Conservation (phyloP, 805 yeast genomes). For the Barnettozyma vustinii region DNA sequence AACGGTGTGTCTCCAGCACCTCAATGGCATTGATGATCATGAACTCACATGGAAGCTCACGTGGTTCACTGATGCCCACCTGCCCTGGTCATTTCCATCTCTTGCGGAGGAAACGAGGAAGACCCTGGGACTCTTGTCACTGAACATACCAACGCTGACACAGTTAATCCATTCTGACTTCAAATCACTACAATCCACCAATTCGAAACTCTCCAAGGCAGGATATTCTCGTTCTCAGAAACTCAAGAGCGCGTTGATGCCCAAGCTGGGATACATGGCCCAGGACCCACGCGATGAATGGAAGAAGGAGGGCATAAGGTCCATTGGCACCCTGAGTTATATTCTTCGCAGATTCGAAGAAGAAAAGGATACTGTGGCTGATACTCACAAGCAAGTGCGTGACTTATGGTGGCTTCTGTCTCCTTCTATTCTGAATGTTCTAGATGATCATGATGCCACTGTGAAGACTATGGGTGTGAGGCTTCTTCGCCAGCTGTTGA, state of each 20-base stretch:
- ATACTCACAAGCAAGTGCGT: not conserved
- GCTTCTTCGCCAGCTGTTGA: constrained; percentile 14
- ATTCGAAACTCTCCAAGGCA: not conserved
- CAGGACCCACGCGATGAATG: not conserved
- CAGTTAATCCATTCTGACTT: not conserved
- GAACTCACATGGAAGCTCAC: not conserved
- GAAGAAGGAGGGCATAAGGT: not conserved
- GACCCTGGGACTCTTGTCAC: not conserved
- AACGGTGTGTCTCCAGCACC: not conserved
- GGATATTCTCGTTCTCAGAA: not conserved
- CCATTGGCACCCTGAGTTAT: not conserved
- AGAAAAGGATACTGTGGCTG: not conserved
- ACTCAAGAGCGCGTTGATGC: not conserved
- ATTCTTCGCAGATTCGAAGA: not conserved
- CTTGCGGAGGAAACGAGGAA: not conserved
- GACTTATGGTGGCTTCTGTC: constrained; percentile 22
- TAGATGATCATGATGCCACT: constrained; percentile 26
- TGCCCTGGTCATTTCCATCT: not conserved
- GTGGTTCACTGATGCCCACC: not conserved
- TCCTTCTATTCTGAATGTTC: constrained; percentile 22
- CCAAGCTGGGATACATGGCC: not conserved
- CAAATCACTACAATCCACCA: not conserved
- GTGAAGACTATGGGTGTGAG: constrained; percentile 22
- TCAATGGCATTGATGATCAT: not conserved
- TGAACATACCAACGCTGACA: not conserved